Conservation (phyloP, 225 moss, liverwort and hornwort species). For the Polytrichum formosum region DNA sequence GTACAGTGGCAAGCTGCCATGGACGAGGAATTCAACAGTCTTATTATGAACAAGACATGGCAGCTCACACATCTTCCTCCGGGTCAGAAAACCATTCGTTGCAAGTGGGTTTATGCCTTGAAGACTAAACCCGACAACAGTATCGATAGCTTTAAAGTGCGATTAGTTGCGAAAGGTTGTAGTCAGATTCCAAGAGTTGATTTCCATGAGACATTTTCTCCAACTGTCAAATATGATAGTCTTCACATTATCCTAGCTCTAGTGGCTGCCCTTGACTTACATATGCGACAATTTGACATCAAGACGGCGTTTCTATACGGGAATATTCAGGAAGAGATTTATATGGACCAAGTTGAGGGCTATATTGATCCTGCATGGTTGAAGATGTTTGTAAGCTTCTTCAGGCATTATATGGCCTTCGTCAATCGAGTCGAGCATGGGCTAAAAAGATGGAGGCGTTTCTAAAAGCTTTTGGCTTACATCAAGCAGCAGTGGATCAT, state of each 20-base stretch:
- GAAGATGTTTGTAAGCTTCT: not conserved
- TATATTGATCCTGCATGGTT: not conserved
- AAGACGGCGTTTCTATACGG: not conserved
- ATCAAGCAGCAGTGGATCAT: not conserved
- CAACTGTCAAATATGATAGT: not conserved
- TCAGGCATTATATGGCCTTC: not conserved
- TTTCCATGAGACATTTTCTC: not conserved
- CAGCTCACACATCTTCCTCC: not conserved
- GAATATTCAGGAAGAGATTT: not conserved
- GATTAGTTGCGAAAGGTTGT: not conserved
- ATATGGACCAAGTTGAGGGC: not conserved
- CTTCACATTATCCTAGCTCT: not conserved
- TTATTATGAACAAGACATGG: not conserved
- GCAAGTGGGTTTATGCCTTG: not conserved
- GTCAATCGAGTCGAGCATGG: not conserved
- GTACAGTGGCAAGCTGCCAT: not conserved
- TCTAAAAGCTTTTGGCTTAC: not conserved
- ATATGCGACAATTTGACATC: not conserved
- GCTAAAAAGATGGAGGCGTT: not conserved
- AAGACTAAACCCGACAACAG: not conserved
- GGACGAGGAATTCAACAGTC: not conserved
- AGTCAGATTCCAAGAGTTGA: not conserved
- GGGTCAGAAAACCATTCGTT: not conserved
- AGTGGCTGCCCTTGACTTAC: not conserved
- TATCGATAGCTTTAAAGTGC: not conserved